A percentile compares a stretch with the other conserved stretches of the same genome.
phyloP scores from a whole-genome alignment of 768 basidiomycete genomes.

The Dentipellis fragilis region DNA sequence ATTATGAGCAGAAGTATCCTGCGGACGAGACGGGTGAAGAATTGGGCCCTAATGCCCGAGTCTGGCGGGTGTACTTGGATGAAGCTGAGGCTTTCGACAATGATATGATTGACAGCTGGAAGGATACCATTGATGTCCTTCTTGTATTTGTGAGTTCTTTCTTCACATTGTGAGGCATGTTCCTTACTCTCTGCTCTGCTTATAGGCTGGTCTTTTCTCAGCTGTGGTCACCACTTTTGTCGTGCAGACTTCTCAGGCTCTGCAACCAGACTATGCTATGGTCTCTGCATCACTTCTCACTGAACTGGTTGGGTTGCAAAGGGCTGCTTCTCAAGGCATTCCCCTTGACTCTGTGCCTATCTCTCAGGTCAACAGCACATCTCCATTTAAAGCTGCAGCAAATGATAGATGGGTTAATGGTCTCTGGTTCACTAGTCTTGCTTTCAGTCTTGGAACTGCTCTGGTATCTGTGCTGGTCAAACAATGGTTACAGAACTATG shows the following conservation, averaged over 20 bases:
- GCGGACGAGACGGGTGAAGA: not conserved
- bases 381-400: not conserved
- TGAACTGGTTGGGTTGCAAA: not conserved
- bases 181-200: not conserved
- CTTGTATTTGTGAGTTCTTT: not conserved
- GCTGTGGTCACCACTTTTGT: conserved; percentile 5
- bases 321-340: not conserved
- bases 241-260: not conserved
- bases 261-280: conserved; percentile 1
- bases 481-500: not conserved
- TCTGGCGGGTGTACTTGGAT: not conserved
- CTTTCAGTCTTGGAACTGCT: not conserved
- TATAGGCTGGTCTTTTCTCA: conserved; percentile 8
- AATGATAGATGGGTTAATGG: not conserved
- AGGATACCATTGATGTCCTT: not conserved
- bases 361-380: not conserved
- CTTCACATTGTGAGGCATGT: not conserved
- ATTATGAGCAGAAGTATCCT: not conserved
- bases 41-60: not conserved
- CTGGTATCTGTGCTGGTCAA: not conserved
- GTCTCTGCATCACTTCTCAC: not conserved
- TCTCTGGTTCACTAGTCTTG: not conserved
- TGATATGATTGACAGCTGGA: not conserved
- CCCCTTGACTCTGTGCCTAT: not conserved
- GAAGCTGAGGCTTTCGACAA: not conserved